A percentile compares a stretch with the other conserved stretches of the same genome.
Evolutionary conservation across 345 rosid genomes (phyloP).

Genomic region (Citrus hindsii): DNA sequence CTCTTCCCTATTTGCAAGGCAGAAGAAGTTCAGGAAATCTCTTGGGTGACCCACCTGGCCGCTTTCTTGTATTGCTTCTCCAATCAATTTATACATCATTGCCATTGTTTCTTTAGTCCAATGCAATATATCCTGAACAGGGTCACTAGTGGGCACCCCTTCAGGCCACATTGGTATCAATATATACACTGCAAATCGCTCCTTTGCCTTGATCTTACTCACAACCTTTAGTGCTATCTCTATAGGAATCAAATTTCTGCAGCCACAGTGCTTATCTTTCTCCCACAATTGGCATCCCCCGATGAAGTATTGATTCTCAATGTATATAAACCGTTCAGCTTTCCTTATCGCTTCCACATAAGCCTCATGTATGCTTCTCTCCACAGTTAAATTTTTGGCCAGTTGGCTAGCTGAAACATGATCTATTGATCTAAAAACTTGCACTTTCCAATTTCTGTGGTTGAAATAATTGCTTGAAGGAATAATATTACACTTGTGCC

Average conservation of each 20-base stretch:
- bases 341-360: slow-evolving; percentile 71
- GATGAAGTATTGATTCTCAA: slow-evolving; percentile 87
- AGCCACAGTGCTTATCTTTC: slow-evolving; percentile 54
- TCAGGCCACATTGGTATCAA: slow-evolving; percentile 98
- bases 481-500: slow-evolving; percentile 16
- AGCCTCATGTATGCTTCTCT: slow-evolving; percentile 77
- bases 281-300: slow-evolving; percentile 83
- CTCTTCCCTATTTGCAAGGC: slow-evolving; percentile 85
- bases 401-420: slow-evolving; percentile 51
- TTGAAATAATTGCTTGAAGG: slow-evolving; percentile 25
- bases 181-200: slow-evolving; percentile 76
- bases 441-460: slow-evolving; percentile 66
- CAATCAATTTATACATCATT: slow-evolving; percentile 76
- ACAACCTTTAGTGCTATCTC: slow-evolving; percentile 77
- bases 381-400: slow-evolving; percentile 42
- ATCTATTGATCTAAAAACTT: slow-evolving; percentile 76
- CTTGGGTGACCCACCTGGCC: slow-evolving; percentile 55
- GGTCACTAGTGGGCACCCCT: slow-evolving; percentile 74
- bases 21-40: slow-evolving; percentile 82
- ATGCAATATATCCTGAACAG: slow-evolving; percentile 84
- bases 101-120: slow-evolving; percentile 84
- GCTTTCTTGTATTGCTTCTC: slow-evolving; percentile 58
- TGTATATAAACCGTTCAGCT: slow-evolving; percentile 76
- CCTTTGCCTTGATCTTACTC: slow-evolving; percentile 49
- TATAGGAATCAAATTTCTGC: slow-evolving; percentile 74